These are phyloP conservation scores for Cochlearia excelsa DNA, from an alignment of 345 rosid genomes.

Conservation along the genomic window DNA sequence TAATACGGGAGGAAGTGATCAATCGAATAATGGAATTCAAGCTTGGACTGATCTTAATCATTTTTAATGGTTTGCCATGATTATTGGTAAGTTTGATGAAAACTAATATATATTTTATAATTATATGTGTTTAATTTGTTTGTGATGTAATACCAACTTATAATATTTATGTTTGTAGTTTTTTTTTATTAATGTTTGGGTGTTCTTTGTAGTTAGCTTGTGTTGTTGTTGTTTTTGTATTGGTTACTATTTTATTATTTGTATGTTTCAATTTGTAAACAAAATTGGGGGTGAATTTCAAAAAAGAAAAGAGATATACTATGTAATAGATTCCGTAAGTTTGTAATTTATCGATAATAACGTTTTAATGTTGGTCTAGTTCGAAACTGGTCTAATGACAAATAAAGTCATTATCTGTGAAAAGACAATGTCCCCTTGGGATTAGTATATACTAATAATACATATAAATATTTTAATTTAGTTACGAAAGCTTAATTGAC, in stretches of 20 bases:
- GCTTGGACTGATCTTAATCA: constrained; percentile 40
- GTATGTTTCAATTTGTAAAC: constrained; percentile 29
- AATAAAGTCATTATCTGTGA: constrained; percentile 20
- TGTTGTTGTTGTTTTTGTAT: constrained; percentile 7
- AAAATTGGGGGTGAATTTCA: constrained; percentile 6
- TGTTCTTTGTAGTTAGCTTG: constrained; percentile 18
- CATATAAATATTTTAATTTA: neutral
- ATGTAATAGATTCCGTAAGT: constrained; percentile 10
- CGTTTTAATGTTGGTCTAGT: too few relatives aligned
- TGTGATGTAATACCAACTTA: constrained; percentile 28
- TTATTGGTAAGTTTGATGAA: constrained; percentile 22
- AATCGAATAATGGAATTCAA: constrained; percentile 39
- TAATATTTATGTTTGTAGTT: constrained; percentile 16
- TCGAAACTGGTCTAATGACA: too few relatives aligned
- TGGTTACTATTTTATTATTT: constrained; percentile 30
- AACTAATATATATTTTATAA: constrained; percentile 11
- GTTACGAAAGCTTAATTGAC: constrained; percentile 1
- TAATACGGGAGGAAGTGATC: constrained; percentile 24
- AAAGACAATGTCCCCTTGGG: constrained; percentile 29
- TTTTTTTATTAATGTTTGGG: neutral
- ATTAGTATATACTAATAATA: neutral
- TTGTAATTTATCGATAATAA: neutral
- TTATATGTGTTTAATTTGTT: neutral
- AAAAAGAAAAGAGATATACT: neutral
- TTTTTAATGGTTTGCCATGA: constrained; percentile 34